These are phyloP conservation scores for Deinandra increscens DNA, from an alignment of 129 eudicot genomes.

Conservation along the genomic window DNA sequence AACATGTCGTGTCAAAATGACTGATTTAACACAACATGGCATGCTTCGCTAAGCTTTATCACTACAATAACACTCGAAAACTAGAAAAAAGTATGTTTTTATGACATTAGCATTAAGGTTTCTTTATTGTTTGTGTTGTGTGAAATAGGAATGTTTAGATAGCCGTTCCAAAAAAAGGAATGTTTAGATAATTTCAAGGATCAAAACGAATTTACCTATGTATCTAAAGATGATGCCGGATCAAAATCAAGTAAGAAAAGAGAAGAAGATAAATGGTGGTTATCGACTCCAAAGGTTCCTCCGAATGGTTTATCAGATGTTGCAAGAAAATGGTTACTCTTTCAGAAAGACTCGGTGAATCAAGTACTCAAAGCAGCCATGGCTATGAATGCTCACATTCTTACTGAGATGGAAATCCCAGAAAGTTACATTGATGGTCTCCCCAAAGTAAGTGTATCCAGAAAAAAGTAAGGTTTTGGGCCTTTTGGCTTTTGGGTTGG, in stretches of 20 bases:
- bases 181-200: slow-evolving; percentile 80
- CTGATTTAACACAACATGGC: too few species aligned
- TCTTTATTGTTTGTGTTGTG: slow-evolving; percentile 9
- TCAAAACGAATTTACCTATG: slow-evolving; percentile 73
- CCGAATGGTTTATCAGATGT: slow-evolving; percentile 70
- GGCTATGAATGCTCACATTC: slow-evolving; percentile 91
- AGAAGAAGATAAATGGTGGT: slow-evolving; percentile 93
- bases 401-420: slow-evolving; percentile 87
- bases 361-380: slow-evolving; percentile 96
- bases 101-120: neutral
- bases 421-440: slow-evolving; percentile 79
- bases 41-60: too few species aligned
- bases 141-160: slow-evolving; percentile 68
- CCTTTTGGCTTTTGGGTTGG: too few species aligned
- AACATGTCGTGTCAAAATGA: too few species aligned
- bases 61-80: too few species aligned
- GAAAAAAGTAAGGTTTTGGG: too few species aligned
- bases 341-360: slow-evolving; percentile 83
- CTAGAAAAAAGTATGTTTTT: too few species aligned
- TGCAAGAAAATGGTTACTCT: slow-evolving; percentile 70
- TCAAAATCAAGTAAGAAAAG: slow-evolving; percentile 44
- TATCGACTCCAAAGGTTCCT: slow-evolving; percentile 90
- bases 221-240: slow-evolving; percentile 50
- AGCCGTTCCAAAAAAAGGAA: slow-evolving; percentile 70
- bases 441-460: slow-evolving; percentile 75